phyloP scores from a whole-genome alignment of 2,329 filamentous ascomycete genomes.

The Pseudocercospora cruenta region DNA sequence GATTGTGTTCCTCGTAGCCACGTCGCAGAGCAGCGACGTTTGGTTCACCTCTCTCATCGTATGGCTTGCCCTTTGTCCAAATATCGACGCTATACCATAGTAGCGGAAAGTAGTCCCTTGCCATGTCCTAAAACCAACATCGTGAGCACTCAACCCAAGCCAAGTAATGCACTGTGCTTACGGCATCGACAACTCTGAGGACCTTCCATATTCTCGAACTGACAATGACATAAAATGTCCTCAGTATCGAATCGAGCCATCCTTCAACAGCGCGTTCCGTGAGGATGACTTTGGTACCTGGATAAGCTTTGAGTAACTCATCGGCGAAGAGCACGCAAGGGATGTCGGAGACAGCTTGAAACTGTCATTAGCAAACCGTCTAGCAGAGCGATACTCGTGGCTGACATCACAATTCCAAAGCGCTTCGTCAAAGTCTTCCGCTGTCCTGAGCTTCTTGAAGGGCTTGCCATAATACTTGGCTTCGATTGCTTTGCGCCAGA shows the following conservation, averaged over 20 bases:
- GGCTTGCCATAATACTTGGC: constrained; percentile 5
- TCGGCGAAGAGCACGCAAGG: no score
- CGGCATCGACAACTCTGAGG: background rate
- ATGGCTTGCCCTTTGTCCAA: background rate
- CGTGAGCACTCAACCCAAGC: background rate
- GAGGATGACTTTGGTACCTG: constrained; percentile 69
- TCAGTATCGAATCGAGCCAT: constrained; percentile 38
- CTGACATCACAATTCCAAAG: constrained; percentile 3
- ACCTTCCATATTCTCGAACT: background rate
- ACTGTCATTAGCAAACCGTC: no score
- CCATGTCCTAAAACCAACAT: background rate
- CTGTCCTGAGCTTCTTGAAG: background rate
- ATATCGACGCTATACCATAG: background rate
- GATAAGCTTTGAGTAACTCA: constrained; percentile 54
- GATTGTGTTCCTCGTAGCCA: constrained; percentile 12
- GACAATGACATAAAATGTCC: background rate
- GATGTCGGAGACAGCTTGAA: no score
- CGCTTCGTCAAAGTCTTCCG: constrained; percentile 1
- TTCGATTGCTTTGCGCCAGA: constrained; percentile 5
- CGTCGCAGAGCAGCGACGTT: background rate
- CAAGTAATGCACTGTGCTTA: background rate
- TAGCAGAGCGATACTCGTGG: no score
- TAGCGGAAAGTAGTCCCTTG: background rate
- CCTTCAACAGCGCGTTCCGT: no score
- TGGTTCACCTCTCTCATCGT: background rate